Percentiles rank a stretch among this genome's conserved stretches.
Conservation (phyloP, 495 filamentous ascomycete genomes). For the Bacidia rubella region DNA sequence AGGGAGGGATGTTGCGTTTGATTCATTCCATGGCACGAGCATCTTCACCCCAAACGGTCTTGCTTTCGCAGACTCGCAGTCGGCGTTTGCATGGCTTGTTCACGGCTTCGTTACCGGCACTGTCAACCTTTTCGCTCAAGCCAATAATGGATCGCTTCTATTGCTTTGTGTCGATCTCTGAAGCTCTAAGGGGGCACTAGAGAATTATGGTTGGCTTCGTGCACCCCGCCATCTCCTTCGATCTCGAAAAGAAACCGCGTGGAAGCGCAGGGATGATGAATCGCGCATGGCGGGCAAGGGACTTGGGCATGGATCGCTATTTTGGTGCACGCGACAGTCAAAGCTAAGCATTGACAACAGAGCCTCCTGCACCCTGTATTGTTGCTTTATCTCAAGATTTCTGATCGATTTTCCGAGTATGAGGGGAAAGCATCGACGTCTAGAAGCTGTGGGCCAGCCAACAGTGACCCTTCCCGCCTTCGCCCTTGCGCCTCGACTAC, state of each 20-base stretch:
- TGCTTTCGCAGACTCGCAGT: neutral
- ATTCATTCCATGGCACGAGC: neutral
- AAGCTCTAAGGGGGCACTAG: neutral
- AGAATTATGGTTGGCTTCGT: neutral
- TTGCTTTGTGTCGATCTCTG: neutral
- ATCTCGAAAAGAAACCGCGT: constrained; percentile 2
- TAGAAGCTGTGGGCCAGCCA: neutral
- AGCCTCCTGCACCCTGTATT: neutral
- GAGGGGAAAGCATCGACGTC: neutral
- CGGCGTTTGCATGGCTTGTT: too few relatives aligned
- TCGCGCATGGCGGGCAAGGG: neutral
- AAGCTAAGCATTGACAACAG: neutral
- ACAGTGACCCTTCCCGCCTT: too few relatives aligned
- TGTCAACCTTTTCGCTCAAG: neutral
- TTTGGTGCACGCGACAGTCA: neutral
- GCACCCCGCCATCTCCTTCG: neutral
- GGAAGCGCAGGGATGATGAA: neutral
- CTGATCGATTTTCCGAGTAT: neutral
- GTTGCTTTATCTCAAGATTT: neutral
- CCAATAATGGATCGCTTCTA: neutral
- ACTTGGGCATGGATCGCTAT: too few relatives aligned
- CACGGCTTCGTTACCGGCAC: neutral
- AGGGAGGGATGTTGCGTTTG: too few relatives aligned
- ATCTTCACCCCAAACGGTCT: neutral
- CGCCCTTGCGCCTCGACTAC: neutral